These are phyloP conservation scores for Ochromonas danica DNA, from an alignment of 108 stramenopile species.

Conservation along the genomic window DNA sequence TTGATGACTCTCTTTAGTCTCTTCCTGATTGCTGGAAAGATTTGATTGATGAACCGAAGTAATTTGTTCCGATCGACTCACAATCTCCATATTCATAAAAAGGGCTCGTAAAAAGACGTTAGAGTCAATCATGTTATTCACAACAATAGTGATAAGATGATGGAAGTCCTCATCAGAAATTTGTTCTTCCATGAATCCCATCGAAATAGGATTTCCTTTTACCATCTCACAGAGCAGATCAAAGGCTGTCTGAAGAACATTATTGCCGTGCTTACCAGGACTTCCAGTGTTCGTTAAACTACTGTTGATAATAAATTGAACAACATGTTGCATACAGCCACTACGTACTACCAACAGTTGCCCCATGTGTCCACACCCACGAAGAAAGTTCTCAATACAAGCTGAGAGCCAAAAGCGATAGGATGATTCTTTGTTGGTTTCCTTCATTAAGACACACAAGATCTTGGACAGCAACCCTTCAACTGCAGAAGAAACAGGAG, in stretches of 20 bases:
- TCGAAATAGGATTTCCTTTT: constrained; percentile 66
- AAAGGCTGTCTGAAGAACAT: constrained; percentile 77
- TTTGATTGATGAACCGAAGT: background rate
- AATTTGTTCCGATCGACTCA: background rate
- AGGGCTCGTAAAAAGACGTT: constrained; percentile 82
- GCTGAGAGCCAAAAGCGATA: constrained; percentile 84
- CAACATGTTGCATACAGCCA: constrained; percentile 64
- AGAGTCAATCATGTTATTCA: constrained; percentile 76
- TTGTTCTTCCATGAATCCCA: constrained; percentile 51
- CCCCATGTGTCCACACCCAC: constrained; percentile 55
- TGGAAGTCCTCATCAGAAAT: constrained; percentile 65
- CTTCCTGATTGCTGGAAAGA: background rate
- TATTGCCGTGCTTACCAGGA: constrained; percentile 57
- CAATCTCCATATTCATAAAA: constrained; percentile 61
- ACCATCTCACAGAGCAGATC: constrained; percentile 78
- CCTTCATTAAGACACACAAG: constrained; percentile 61
- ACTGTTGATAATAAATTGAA: constrained; percentile 27
- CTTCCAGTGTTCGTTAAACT: background rate
- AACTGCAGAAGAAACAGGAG: background rate
- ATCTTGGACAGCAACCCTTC: constrained; percentile 69
- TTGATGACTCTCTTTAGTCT: too few relatives aligned
- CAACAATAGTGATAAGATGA: constrained; percentile 64
- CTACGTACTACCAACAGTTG: constrained; percentile 39
- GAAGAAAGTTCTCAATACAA: constrained; percentile 77
- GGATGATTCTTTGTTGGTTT: constrained; percentile 64